Evolutionary conservation across 139 green algal genomes (phyloP), one percentile per base, ranked within the genome.

Genomic region (Yamagishiella unicocca): DNA sequence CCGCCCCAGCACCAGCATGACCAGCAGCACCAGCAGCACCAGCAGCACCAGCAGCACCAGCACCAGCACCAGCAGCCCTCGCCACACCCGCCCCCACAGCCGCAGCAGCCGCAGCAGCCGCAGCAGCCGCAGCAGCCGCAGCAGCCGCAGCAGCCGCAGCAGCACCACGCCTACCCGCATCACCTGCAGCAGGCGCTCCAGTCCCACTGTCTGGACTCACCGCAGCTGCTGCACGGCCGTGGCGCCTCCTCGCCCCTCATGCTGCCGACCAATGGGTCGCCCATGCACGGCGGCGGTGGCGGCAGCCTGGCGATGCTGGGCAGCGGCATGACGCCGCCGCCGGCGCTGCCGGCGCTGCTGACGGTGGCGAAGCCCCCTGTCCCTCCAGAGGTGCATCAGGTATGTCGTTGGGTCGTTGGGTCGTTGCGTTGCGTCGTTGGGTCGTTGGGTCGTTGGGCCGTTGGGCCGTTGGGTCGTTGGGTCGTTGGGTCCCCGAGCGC

Each of bases 311-410:
- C 74, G n/a, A 1, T 33, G 12, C 12, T 72, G n/a, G n/a, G n/a
- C 64, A 58, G 50, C 50, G 70, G 40, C 70, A n/a, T n/a, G 38
- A 29, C 54, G 74, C 46, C 10, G 46, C 31, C 19, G 42, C 50
- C 31, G 50, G 19, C 38, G 70, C 70, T 25, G 21, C 37, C 40
- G 45, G 17, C 71, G 4, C 25, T 35, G 71, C 42, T 29, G n/a
- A 6, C n/a, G 27, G 43, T n/a, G 27, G 35, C 24, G 0, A 64
- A 38, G 77, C 53, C 55, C 29, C 54, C 55, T 0, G 29, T 84
- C 4, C 58, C 77, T 14, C 77, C 55, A 3, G 77, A 84, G 77
- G 37, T 61, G 2, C 58, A 84, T 14, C 77, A 84, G 77, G 77
- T 84, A 29, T n/a, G n/a, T n/a, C n/a, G n/a, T n/a, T n/a, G n/a